Evolutionary conservation across 2,329 filamentous ascomycete genomes (phyloP), one percentile per base, ranked within the genome.

Genomic region (Lachnellula cervina): DNA sequence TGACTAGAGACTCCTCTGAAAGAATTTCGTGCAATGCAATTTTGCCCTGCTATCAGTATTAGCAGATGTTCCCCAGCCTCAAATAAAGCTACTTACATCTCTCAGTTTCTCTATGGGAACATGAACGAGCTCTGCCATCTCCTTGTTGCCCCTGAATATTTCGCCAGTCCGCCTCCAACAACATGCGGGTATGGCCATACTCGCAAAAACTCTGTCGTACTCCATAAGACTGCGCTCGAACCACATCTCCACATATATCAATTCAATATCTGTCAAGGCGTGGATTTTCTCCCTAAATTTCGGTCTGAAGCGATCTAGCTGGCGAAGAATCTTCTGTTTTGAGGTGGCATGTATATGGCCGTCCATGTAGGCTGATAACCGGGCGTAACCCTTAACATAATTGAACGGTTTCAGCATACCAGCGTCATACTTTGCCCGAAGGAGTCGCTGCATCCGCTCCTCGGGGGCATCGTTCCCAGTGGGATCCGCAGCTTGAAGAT

Each of bases 161-260:
- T 99, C 94, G 9, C 94, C 94, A 0, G 94, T 99, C 67, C 94
- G 81, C 66, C 94, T 82, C 94, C 94, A 99, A 71, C 93, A 96
- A 73, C 94, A 99, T 14, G 94, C 94, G 0, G 94, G 94, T 59
- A 99, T 93, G 2, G 94, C 94, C 94, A 99, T 99, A 71, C 91
- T 96, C 2, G 94, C 94, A 75, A 99, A 99, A 1, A 99, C 92
- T 34, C 94, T 90, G 68, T 99, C 94, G 67, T 97, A 97, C 70
- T 97, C 94, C 88, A 97, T 94, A 64, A 99, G 75, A 61, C 89
- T 94, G 67, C 88, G 85, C 72, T 99, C 94, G 69, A 99, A 97
- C 93, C 94, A 97, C 90, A 97, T 97, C 74, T 99, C 94, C 11
- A 97, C 93, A 57, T 92, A 84, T 28, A 97, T 87, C 25, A 99